Conservation (phyloP, 768 basidiomycete genomes). For the Melanogaster broomeanus region DNA sequence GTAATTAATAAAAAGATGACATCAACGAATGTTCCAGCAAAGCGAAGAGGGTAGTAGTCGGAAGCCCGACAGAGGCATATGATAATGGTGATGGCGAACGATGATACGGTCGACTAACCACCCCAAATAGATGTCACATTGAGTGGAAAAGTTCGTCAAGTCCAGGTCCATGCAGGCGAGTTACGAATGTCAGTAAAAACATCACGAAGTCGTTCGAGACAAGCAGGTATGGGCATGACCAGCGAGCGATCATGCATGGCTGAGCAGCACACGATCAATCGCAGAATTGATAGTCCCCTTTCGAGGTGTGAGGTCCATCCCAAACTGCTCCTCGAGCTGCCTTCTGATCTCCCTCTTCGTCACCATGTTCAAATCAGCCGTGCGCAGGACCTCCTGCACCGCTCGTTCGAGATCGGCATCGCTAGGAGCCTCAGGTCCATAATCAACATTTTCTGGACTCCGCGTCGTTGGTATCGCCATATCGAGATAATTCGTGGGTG, state of each 20-base stretch:
- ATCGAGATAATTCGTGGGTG: slow-evolving; percentile 77
- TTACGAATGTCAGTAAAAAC: not conserved
- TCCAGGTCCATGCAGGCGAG: too few species aligned
- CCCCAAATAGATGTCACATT: too few species aligned
- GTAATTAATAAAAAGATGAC: too few species aligned
- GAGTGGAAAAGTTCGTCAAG: too few species aligned
- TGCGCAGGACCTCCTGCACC: slow-evolving; percentile 70
- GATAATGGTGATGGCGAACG: too few species aligned
- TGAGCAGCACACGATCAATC: slow-evolving; percentile 71
- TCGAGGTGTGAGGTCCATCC: slow-evolving; percentile 70
- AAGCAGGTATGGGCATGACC: too few species aligned
- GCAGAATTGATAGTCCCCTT: slow-evolving; percentile 76
- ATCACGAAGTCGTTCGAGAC: too few species aligned
- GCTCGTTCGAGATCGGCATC: slow-evolving; percentile 74
- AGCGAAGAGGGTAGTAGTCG: too few species aligned
- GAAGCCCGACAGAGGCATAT: too few species aligned
- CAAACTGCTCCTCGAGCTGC: slow-evolving; percentile 80
- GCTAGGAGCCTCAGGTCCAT: slow-evolving; percentile 50
- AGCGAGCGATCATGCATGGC: slow-evolving; percentile 34
- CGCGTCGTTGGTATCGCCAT: slow-evolving; percentile 57
- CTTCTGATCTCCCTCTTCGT: slow-evolving; percentile 91
- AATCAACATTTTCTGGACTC: slow-evolving; percentile 52
- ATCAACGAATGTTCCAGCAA: too few species aligned
- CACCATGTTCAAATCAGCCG: slow-evolving; percentile 84
- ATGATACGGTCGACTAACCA: too few species aligned